Conservation (phyloP, 257 asterid genomes). For the Orobanche coerulescens region DNA sequence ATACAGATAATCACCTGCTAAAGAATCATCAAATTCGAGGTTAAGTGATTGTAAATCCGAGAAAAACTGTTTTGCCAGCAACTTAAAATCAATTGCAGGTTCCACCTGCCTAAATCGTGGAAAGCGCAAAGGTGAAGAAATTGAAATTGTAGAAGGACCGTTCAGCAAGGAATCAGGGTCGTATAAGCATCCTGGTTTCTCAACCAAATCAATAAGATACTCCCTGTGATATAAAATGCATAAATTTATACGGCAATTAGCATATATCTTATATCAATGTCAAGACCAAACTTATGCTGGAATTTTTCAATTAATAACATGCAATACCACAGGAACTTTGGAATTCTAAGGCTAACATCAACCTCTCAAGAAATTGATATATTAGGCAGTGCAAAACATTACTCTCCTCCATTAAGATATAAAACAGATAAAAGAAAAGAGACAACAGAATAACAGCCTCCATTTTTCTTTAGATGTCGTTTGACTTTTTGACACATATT, state of each 20-base stretch:
- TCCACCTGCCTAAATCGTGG: conserved; percentile 72
- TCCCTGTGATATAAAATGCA: conserved; percentile 60
- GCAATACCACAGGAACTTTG: conserved; percentile 1
- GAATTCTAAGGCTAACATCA: conserved; percentile 1
- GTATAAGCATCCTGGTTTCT: conserved; percentile 66
- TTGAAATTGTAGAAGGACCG: conserved; percentile 88
- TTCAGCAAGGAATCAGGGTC: conserved; percentile 92
- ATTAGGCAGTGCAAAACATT: conserved; percentile 2
- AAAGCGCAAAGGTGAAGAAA: conserved; percentile 84
- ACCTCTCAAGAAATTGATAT: conserved; percentile 20
- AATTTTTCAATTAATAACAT: conserved; percentile 7
- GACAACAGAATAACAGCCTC: neutral
- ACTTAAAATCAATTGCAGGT: conserved; percentile 61
- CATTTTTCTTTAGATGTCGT: neutral
- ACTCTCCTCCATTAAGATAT: neutral
- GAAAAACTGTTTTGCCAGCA: conserved; percentile 85
- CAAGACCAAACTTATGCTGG: neutral
- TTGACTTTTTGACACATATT: too few relatives aligned
- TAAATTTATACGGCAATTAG: conserved; percentile 10
- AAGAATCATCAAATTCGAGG: conserved; percentile 58
- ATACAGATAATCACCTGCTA: conserved; percentile 49
- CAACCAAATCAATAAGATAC: conserved; percentile 80
- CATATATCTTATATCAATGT: neutral
- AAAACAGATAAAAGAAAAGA: conserved; percentile 1
- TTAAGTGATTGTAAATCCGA: conserved; percentile 69